phyloP scores from a whole-genome alignment of 2,329 filamentous ascomycete species.

The Ophiocordyceps camponoti-saundersi region DNA sequence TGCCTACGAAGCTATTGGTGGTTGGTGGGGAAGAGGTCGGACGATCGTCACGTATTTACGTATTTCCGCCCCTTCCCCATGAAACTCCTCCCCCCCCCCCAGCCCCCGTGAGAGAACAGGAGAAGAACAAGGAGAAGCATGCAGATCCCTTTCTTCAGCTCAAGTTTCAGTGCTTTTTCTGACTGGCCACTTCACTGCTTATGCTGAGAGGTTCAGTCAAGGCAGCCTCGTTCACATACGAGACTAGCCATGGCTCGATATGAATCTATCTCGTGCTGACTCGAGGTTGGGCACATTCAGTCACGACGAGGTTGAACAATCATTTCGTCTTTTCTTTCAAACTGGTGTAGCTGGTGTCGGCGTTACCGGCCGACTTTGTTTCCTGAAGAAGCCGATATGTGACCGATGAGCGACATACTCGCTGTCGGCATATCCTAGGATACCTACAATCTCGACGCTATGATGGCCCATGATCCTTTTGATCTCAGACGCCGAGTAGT shows the following conservation, averaged over 20 bases:
- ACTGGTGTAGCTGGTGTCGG: slow-evolving; percentile 13
- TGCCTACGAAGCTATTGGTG: not conserved
- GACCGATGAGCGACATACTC: slow-evolving; percentile 85
- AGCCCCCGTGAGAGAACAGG: not conserved
- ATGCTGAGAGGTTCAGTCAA: too few species aligned
- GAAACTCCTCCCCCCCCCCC: too few species aligned
- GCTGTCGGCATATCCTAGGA: slow-evolving; percentile 83
- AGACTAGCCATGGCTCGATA: not conserved
- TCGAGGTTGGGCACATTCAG: too few species aligned
- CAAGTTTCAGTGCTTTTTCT: too few species aligned
- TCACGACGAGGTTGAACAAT: too few species aligned
- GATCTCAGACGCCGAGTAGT: slow-evolving; percentile 82
- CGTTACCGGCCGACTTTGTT: slow-evolving; percentile 35
- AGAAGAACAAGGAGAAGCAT: not conserved
- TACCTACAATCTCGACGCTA: slow-evolving; percentile 61
- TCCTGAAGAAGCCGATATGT: slow-evolving; percentile 61
- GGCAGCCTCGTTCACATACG: not conserved
- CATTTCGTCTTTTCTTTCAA: too few species aligned
- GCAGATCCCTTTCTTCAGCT: too few species aligned
- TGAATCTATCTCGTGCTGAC: not conserved
- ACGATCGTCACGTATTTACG: not conserved
- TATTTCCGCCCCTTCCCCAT: too few species aligned
- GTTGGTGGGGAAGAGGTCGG: not conserved
- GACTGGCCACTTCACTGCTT: too few species aligned
- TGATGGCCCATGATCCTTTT: slow-evolving; percentile 66